A percentile compares a stretch with the other conserved stretches of the same genome.
These are phyloP conservation scores for Apiotrichum mycotoxinovorans DNA, from an alignment of 1,284 basidiomycete species.

Conservation along the genomic window DNA sequence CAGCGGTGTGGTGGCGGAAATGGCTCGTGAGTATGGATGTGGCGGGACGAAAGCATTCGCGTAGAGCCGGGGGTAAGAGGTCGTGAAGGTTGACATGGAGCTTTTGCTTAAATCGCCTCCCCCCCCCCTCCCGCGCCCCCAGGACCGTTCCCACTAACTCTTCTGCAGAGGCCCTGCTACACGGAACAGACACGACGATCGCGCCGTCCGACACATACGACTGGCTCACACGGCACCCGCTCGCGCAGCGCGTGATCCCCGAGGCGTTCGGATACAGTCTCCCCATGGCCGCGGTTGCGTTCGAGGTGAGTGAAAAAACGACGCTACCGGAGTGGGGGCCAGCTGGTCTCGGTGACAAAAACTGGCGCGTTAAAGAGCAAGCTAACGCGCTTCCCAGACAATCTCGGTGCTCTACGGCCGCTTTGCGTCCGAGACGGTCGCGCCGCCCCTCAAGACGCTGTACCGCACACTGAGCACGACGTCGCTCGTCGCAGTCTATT, in stretches of 20 bases:
- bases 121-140: no score
- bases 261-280: constrained; percentile 11
- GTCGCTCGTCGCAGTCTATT: constrained; percentile 11
- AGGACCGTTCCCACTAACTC: neutral
- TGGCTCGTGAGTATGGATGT: neutral
- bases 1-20: neutral
- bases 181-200: neutral
- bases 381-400: neutral
- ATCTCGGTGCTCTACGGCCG: neutral
- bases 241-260: constrained; percentile 7
- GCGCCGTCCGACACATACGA: neutral
- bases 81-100: no score
- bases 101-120: no score
- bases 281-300: constrained; percentile 7
- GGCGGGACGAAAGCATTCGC: no score
- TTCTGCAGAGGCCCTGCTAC: neutral
- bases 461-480: constrained; percentile 5
- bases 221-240: constrained; percentile 5
- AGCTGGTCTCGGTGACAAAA: no score
- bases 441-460: constrained; percentile 1
- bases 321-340: no score
- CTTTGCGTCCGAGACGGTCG: neutral
- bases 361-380: neutral
- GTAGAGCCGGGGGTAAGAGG: no score
- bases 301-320: neutral